Evolutionary conservation across 768 basidiomycete genomes (phyloP).

Genomic region (Lactarius trivialis): DNA sequence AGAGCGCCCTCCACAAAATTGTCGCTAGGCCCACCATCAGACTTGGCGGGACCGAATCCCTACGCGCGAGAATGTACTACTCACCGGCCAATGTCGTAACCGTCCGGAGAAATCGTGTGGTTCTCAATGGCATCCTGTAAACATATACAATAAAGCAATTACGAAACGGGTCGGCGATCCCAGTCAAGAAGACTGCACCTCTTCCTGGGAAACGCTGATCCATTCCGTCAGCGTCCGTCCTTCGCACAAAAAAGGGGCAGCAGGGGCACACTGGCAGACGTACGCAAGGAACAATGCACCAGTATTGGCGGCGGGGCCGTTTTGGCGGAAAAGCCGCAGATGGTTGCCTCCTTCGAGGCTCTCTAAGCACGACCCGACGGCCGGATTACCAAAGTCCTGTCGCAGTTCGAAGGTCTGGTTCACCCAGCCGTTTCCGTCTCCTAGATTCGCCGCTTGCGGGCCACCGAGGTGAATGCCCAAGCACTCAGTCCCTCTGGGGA

Average conservation of each 20-base stretch:
- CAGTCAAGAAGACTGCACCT: constrained; percentile 3
- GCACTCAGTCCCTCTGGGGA: constrained; percentile 26
- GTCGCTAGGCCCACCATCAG: constrained; percentile 3
- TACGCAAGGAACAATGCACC: constrained; percentile 34
- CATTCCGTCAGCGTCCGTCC: not conserved
- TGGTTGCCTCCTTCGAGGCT: constrained; percentile 26
- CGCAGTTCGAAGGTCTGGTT: constrained; percentile 42
- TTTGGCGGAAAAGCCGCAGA: constrained; percentile 27
- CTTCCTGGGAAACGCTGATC: constrained; percentile 27
- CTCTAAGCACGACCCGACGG: constrained; percentile 38
- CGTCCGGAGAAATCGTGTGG: constrained; percentile 28
- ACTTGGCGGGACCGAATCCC: not conserved
- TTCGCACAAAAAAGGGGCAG: not conserved
- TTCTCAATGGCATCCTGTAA: constrained; percentile 16
- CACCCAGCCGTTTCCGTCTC: constrained; percentile 41
- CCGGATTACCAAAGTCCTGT: constrained; percentile 35
- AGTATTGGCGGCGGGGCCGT: constrained; percentile 28
- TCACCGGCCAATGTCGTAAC: constrained; percentile 32
- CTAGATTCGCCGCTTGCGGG: constrained; percentile 40
- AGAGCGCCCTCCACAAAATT: constrained; percentile 8
- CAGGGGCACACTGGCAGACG: constrained; percentile 10
- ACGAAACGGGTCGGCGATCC: not conserved
- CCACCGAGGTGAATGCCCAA: constrained; percentile 32
- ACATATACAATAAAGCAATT: not conserved
- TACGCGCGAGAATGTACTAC: not conserved